Evolutionary conservation across 768 basidiomycete species (phyloP), one percentile per base, ranked within the genome.

Genomic region (Amanita exitialis): DNA sequence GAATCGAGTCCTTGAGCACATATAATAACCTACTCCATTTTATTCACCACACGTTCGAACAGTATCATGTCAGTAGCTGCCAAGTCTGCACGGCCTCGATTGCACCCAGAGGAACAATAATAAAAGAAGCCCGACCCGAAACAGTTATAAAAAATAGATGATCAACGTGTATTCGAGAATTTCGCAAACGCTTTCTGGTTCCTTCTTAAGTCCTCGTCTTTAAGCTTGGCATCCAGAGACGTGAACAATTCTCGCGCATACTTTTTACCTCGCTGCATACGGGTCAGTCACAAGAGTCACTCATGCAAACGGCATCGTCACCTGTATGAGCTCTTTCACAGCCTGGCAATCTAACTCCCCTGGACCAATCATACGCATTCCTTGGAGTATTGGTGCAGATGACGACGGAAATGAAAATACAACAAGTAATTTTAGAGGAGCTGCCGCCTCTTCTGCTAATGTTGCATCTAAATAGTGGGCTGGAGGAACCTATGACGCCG

Each of bases 401-500:
- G 61, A 37, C 0, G 71, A 59, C 0, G 72, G 66, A 52, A 87
- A 88, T 0, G 86, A 80, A 60, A 80, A 86, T 50, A 82, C 71
- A 0, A 84, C 59, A 16, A 90, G 64, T 15, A 92, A 65, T 9
- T 78, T 75, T 2, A 80, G 61, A 0, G 82, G 76, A 0, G 77
- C 75, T 0, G 87, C 79, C 0, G 80, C 71, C 60, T 90, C 88
- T 66, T 94, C 91, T 43, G 75, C 72, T 2, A 67, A 60, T 0
- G 79, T 81, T 7, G 88, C 88, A 53, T 94, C 91, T 37, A 93
- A 71, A 56, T 83, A 86, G 58, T 86, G 78, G 3, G 71, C 60
- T 3, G 78, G 70, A 2, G 80, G 72, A 34, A 78, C 65, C 83
- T 90, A 38, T 7, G 42, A 5, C 12, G 2, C 38, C 20, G n/a